Evolutionary conservation across 345 rosid genomes (phyloP).

Genomic region (Aethionema arabicum): DNA sequence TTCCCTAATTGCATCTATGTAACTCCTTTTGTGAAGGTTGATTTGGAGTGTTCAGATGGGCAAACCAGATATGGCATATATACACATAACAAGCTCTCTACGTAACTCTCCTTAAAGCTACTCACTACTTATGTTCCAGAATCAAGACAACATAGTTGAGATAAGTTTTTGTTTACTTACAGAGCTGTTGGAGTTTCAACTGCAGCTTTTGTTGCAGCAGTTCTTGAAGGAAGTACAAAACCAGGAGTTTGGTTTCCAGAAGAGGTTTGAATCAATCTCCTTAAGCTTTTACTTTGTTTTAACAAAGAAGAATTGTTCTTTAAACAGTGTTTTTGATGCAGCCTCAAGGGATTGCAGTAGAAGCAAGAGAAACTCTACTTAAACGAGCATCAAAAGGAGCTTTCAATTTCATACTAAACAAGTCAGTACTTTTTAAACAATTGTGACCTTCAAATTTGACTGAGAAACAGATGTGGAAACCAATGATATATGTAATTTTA

Average conservation of each 20-base stretch:
- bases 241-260: constrained; percentile 99
- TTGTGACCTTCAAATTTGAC: neutral
- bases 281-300: neutral
- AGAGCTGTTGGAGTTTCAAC: constrained; percentile 72
- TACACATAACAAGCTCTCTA: constrained; percentile 76
- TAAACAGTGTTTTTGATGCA: constrained; percentile 21
- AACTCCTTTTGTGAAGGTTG: constrained; percentile 50
- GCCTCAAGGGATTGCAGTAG: constrained; percentile 89
- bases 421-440: constrained; percentile 39
- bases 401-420: constrained; percentile 74
- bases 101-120: constrained; percentile 42
- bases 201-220: constrained; percentile 75
- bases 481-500: constrained; percentile 9
- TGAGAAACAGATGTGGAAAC: constrained; percentile 7
- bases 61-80: constrained; percentile 60
- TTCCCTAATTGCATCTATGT: too few species aligned
- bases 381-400: constrained; percentile 86
- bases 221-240: constrained; percentile 89
- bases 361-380: constrained; percentile 81
- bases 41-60: constrained; percentile 81
- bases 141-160: too few species aligned
- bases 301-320: neutral
- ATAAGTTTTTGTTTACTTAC: constrained; percentile 21
- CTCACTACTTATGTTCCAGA: neutral
- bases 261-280: constrained; percentile 47